These are phyloP conservation scores for Tetrahymena thermophila DNA, from an alignment of 73 alveolate species.

Conservation along the genomic window DNA sequence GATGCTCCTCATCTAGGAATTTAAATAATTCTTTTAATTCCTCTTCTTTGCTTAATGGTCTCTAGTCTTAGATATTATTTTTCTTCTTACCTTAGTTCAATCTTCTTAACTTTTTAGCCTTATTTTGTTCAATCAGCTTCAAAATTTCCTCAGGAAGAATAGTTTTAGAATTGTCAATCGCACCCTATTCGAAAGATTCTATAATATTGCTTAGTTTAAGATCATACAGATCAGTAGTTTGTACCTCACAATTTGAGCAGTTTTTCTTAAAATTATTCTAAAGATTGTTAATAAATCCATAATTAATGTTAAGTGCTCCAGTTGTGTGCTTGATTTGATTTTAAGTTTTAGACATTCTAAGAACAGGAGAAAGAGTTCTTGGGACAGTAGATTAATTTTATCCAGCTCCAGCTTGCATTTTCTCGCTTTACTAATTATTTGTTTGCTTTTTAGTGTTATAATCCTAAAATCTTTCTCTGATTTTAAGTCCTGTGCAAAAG, in stretches of 20 bases:
- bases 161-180: slow-evolving; percentile 15
- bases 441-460: background rate
- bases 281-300: slow-evolving; percentile 8
- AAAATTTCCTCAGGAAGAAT: slow-evolving; percentile 21
- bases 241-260: slow-evolving; percentile 35
- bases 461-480: slow-evolving; percentile 31
- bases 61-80: slow-evolving; percentile 3
- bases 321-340: background rate
- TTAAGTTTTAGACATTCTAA: background rate
- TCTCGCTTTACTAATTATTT: background rate
- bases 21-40: slow-evolving; percentile 28
- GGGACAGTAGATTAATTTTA: background rate
- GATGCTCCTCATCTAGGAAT: slow-evolving; percentile 29
- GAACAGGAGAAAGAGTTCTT: background rate
- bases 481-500: slow-evolving; percentile 63
- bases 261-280: slow-evolving; percentile 5
- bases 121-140: slow-evolving; percentile 4
- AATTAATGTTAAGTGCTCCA: background rate
- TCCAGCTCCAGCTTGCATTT: background rate
- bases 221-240: slow-evolving; percentile 5
- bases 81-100: slow-evolving; percentile 11
- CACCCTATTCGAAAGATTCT: slow-evolving; percentile 17
- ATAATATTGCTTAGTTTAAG: slow-evolving; percentile 5
- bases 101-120: slow-evolving; percentile 6
- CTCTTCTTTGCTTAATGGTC: slow-evolving; percentile 8